phyloP scores from a whole-genome alignment of 2,329 filamentous ascomycete species.

The Trichophaea hybrida region DNA sequence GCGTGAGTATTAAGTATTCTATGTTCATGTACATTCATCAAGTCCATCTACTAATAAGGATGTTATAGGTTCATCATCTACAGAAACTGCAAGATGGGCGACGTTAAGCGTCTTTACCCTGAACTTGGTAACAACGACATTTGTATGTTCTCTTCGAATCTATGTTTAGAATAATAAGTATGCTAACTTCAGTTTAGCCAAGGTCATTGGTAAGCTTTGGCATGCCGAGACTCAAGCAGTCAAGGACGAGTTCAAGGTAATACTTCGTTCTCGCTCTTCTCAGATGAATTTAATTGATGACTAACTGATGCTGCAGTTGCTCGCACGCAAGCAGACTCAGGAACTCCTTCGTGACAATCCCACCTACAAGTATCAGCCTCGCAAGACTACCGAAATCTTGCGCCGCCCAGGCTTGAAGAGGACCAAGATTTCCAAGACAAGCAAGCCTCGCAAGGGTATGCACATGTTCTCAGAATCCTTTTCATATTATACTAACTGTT shows the following conservation, averaged over 20 bases:
- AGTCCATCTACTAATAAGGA: background rate
- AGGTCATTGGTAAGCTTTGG: slow-evolving; percentile 13
- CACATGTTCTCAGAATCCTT: no score
- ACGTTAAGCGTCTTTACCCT: slow-evolving; percentile 11
- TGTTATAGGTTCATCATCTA: slow-evolving; percentile 14
- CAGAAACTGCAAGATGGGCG: slow-evolving; percentile 9
- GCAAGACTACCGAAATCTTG: slow-evolving; percentile 11
- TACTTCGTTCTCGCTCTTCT: background rate
- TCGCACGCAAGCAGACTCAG: background rate
- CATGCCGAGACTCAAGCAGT: slow-evolving; percentile 2
- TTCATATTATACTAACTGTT: no score
- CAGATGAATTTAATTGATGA: background rate
- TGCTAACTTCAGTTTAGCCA: slow-evolving; percentile 5
- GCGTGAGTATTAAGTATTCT: slow-evolving; percentile 6
- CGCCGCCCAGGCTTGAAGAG: slow-evolving; percentile 10
- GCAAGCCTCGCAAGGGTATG: no score
- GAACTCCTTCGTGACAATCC: slow-evolving; percentile 4
- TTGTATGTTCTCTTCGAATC: slow-evolving; percentile 8
- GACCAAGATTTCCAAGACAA: no score
- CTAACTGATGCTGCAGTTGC: background rate
- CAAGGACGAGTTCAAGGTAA: background rate
- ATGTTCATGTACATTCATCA: background rate
- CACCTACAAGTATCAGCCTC: slow-evolving; percentile 14
- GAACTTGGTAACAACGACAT: slow-evolving; percentile 16
- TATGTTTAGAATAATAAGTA: background rate